Conservation (phyloP, 352 stramenopile genomes). For the Phytopythium montanum region DNA sequence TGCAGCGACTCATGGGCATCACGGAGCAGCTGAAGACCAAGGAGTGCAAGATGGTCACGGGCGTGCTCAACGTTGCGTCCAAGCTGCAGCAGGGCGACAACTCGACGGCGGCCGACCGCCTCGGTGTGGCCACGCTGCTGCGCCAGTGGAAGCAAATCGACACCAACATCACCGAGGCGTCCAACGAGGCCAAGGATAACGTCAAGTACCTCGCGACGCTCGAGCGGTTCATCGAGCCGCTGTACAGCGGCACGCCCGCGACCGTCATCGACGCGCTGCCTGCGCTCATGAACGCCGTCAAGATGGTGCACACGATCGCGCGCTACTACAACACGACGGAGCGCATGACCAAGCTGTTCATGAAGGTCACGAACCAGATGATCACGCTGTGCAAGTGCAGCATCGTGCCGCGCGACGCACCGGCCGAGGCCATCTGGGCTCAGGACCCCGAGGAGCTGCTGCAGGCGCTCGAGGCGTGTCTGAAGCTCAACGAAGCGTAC, state of each 20-base stretch:
- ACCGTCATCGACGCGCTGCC: slow-evolving; percentile 73
- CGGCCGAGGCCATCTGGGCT: slow-evolving; percentile 67
- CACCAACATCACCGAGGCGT: slow-evolving; percentile 81
- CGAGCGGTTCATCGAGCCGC: slow-evolving; percentile 83
- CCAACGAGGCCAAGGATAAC: slow-evolving; percentile 85
- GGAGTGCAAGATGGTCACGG: slow-evolving; percentile 85
- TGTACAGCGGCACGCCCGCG: slow-evolving; percentile 58
- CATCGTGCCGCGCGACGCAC: slow-evolving; percentile 44
- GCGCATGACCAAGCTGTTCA: slow-evolving; percentile 89
- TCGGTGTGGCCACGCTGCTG: slow-evolving; percentile 57
- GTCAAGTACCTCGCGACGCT: slow-evolving; percentile 84
- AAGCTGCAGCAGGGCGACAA: slow-evolving; percentile 62
- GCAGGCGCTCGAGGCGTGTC: slow-evolving; percentile 62
- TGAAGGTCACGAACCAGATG: slow-evolving; percentile 92
- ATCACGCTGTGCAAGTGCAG: slow-evolving; percentile 76
- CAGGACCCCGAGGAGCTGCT: slow-evolving; percentile 70
- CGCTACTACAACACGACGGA: slow-evolving; percentile 90
- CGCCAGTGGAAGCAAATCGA: slow-evolving; percentile 88
- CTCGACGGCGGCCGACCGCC: slow-evolving; percentile 37
- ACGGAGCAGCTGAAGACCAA: slow-evolving; percentile 89
- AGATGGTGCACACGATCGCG: slow-evolving; percentile 90
- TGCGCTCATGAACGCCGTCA: slow-evolving; percentile 87
- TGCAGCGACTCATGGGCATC: slow-evolving; percentile 84
- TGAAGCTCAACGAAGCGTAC: slow-evolving; percentile 90
- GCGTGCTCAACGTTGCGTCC: slow-evolving; percentile 75